A percentile compares a stretch with the other conserved stretches of the same genome.
phyloP scores from a whole-genome alignment of 2,329 filamentous ascomycete species.

The Calycina herbarum region DNA sequence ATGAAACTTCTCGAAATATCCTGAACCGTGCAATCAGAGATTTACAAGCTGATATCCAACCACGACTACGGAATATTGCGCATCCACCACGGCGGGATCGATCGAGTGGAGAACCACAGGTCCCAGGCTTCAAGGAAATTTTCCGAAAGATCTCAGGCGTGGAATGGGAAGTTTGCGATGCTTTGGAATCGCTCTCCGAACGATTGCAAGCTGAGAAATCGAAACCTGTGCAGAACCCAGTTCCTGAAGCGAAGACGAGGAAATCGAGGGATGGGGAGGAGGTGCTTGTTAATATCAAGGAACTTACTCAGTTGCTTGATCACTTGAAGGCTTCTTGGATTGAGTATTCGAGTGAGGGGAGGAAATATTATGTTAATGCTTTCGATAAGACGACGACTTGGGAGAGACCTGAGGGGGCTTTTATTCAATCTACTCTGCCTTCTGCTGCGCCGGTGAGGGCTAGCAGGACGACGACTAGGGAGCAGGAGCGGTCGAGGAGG shows the following conservation, averaged over 20 bases:
- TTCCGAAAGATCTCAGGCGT: conserved; percentile 11
- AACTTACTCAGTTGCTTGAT: conserved; percentile 12
- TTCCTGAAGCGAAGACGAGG: background rate
- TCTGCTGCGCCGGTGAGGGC: background rate
- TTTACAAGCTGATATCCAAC: conserved; percentile 16
- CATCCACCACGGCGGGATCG: background rate
- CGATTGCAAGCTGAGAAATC: conserved; percentile 13
- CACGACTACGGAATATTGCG: conserved; percentile 22
- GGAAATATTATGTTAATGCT: conserved; percentile 18
- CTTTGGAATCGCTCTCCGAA: conserved; percentile 13
- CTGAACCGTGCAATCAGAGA: conserved; percentile 15
- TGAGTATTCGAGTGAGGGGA: conserved; percentile 6
- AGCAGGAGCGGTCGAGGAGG: conserved; percentile 2
- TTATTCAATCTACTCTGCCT: conserved; percentile 10
- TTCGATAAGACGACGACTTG: conserved; percentile 21
- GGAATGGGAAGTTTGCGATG: conserved; percentile 12
- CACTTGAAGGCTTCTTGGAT: conserved; percentile 25
- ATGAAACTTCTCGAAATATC: conserved; percentile 16
- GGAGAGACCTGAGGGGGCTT: conserved; percentile 18
- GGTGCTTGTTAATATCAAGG: conserved; percentile 16
- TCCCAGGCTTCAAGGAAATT: conserved; percentile 23
- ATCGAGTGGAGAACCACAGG: conserved; percentile 6
- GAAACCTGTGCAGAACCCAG: background rate
- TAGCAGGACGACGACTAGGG: conserved; percentile 10
- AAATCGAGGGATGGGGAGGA: conserved; percentile 15